Conservation (phyloP, 202 grass and related monocot species). For the Panicum virgatum region DNA sequence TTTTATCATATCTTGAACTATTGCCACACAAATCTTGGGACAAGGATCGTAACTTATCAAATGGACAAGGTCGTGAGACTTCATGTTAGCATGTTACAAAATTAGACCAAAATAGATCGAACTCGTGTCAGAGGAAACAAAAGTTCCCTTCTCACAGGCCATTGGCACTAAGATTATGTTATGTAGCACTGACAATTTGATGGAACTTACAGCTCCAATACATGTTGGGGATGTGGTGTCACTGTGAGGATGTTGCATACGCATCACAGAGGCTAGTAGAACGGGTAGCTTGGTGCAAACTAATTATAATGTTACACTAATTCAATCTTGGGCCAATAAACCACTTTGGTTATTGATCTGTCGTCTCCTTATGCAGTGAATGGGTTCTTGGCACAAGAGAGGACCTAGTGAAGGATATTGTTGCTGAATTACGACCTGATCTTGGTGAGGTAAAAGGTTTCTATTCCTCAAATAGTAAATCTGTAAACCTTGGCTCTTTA, state of each 20-base stretch:
- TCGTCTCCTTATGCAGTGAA: constrained; percentile 60
- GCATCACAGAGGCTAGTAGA: constrained; percentile 13
- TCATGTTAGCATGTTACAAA: constrained; percentile 5
- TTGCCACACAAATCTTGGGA: background rate
- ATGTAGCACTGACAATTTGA: constrained; percentile 20
- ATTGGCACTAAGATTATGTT: constrained; percentile 5
- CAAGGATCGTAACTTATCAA: background rate
- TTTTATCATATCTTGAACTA: constrained; percentile 17
- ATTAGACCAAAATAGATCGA: constrained; percentile 20
- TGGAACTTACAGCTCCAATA: constrained; percentile 36
- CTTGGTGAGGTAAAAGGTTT: constrained; percentile 75
- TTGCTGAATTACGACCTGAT: constrained; percentile 77
- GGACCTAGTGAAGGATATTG: constrained; percentile 86
- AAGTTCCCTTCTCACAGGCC: background rate
- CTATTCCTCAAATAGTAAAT: background rate
- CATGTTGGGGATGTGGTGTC: constrained; percentile 26
- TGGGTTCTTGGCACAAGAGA: constrained; percentile 98
- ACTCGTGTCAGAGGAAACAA: background rate
- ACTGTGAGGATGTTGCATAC: constrained; percentile 26
- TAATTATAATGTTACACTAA: constrained; percentile 20
- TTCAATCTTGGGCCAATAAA: constrained; percentile 17
- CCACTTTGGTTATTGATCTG: constrained; percentile 27
- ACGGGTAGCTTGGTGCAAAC: constrained; percentile 19
- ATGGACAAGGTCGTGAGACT: constrained; percentile 3
- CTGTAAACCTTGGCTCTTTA: background rate